These are phyloP conservation scores for Amesomyces nigricolor DNA, from an alignment of 2,329 filamentous ascomycete genomes.

Conservation along the genomic window DNA sequence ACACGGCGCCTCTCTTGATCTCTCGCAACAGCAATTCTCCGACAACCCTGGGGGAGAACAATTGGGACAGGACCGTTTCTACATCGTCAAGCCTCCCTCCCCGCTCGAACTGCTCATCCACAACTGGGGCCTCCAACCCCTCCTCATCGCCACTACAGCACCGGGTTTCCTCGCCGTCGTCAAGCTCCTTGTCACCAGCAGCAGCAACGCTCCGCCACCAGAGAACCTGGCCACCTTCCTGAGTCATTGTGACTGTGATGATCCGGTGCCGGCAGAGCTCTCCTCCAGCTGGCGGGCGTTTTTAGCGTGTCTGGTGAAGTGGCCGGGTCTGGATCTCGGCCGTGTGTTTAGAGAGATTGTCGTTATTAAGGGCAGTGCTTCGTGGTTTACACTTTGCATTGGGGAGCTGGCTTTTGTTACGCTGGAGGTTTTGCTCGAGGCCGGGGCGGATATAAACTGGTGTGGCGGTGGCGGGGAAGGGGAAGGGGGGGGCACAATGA, in stretches of 20 bases:
- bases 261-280: not conserved
- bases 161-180: not conserved
- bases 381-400: not conserved
- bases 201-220: not conserved
- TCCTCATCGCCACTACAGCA: not conserved
- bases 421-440: not conserved
- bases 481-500: not conserved
- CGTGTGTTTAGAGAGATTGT: not conserved
- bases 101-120: not conserved
- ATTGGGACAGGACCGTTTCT: too few relatives aligned
- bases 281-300: not conserved
- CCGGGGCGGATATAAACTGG: too few relatives aligned
- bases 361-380: not conserved
- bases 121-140: not conserved
- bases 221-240: not conserved
- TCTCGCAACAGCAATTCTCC: not conserved
- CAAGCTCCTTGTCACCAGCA: not conserved
- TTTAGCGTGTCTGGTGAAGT: not conserved
- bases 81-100: not conserved
- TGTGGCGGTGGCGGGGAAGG: not conserved
- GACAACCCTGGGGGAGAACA: not conserved
- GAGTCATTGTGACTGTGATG: not conserved
- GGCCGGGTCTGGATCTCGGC: not conserved
- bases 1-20: not conserved
- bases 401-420: not conserved